phyloP scores from a whole-genome alignment of 1,139 yeast genomes.

The Fermentozyma sake region DNA sequence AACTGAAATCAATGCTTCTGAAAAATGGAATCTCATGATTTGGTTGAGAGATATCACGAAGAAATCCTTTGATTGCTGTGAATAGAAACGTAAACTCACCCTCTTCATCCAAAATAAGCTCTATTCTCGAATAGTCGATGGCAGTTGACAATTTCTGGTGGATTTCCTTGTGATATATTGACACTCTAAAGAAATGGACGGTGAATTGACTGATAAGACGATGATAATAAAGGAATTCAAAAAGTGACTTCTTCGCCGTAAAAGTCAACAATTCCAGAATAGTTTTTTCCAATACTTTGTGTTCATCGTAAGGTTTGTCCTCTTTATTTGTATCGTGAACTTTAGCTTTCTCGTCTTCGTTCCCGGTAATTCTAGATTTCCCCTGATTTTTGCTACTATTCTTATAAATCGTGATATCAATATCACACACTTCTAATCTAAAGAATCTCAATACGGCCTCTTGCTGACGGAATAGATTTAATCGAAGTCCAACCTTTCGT shows the following conservation, averaged over 20 bases:
- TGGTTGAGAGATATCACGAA: conserved; percentile 17
- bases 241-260: conserved; percentile 10
- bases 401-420: conserved; percentile 11
- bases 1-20: conserved; percentile 27
- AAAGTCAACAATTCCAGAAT: too few species aligned
- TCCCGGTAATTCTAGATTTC: too few species aligned
- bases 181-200: conserved; percentile 24
- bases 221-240: conserved; percentile 10
- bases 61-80: conserved; percentile 28
- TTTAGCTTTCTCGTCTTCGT: too few species aligned
- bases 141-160: conserved; percentile 15
- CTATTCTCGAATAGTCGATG: conserved; percentile 30
- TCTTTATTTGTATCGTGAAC: too few species aligned
- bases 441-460: conserved; percentile 29
- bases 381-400: too few species aligned
- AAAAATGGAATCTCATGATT: conserved; percentile 18
- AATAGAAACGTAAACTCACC: conserved; percentile 20
- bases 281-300: too few species aligned
- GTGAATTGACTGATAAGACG: conserved; percentile 28
- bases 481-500: conserved; percentile 19
- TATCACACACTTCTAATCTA: conserved; percentile 26
- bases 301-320: too few species aligned
- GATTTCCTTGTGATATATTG: conserved; percentile 16
- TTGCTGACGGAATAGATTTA: conserved; percentile 23
- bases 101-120: conserved; percentile 15